A percentile compares a stretch with the other conserved stretches of the same genome.
phyloP scores from a whole-genome alignment of 108 stramenopile species.

The Heterococcus sp. region DNA sequence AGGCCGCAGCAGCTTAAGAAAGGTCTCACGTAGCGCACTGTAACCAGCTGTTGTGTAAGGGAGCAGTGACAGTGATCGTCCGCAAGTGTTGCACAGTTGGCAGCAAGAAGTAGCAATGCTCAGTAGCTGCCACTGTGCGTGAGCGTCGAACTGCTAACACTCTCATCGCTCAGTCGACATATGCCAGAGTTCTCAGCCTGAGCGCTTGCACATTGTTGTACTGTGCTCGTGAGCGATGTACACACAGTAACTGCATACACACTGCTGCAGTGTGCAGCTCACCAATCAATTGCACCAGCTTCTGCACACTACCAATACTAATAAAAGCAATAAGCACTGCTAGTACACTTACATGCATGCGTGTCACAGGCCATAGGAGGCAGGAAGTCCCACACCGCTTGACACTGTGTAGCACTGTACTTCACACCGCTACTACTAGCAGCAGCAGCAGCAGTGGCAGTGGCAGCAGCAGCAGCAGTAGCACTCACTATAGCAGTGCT shows the following conservation, averaged over 20 bases:
- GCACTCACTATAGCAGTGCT: no score
- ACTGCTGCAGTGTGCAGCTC: no score
- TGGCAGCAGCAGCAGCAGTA: conserved; percentile 37
- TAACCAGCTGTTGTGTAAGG: not conserved
- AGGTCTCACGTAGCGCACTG: conserved; percentile 43
- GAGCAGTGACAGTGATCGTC: not conserved
- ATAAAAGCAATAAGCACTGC: not conserved
- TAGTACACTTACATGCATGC: not conserved
- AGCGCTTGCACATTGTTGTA: no score
- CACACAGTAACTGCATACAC: no score
- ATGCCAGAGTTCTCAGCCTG: no score
- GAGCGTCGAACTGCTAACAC: not conserved
- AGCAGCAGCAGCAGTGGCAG: not conserved
- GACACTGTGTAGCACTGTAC: conserved; percentile 28
- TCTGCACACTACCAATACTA: no score
- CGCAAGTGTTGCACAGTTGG: conserved; percentile 35
- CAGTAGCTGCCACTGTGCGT: not conserved
- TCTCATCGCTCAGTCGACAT: no score
- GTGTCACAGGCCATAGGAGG: conserved; percentile 36
- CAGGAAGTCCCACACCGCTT: conserved; percentile 42
- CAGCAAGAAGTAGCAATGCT: conserved; percentile 6
- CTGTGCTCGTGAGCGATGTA: no score
- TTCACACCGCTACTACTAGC: not conserved
- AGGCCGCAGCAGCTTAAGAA: conserved; percentile 56
- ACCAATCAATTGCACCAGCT: no score